phyloP scores from a whole-genome alignment of 257 asterid species.

The Perilla frutescens region DNA sequence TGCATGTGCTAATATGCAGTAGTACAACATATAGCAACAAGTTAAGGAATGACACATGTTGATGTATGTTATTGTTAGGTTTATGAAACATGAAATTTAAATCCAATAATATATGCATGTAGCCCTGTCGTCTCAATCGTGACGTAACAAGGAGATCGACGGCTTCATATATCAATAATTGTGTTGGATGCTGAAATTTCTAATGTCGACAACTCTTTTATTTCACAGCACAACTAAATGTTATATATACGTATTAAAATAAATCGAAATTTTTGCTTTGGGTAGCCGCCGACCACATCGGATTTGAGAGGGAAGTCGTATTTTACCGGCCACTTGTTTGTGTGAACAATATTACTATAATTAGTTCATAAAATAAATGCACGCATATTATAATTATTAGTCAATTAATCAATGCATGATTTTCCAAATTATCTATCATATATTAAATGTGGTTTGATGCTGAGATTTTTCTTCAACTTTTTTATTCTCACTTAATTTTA shows the following conservation, averaged over 20 bases:
- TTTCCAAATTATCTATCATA: background rate
- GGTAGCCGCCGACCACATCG: slow-evolving; percentile 18
- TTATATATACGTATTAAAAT: background rate
- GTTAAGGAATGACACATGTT: slow-evolving; percentile 3
- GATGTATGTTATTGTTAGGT: background rate
- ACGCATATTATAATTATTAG: background rate
- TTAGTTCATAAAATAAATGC: no score
- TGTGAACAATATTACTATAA: background rate
- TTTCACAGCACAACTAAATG: slow-evolving; percentile 16
- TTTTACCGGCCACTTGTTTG: slow-evolving; percentile 20
- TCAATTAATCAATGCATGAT: background rate
- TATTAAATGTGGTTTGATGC: no score
- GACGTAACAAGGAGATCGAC: background rate
- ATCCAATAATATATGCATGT: background rate
- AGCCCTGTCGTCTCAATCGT: background rate
- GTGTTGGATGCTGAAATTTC: background rate
- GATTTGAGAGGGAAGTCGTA: background rate
- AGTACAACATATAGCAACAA: background rate
- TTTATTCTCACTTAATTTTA: no score
- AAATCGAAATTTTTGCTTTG: background rate
- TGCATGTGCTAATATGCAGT: no score
- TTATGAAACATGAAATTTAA: slow-evolving; percentile 8
- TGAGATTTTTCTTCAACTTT: no score
- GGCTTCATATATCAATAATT: background rate
- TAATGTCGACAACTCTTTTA: slow-evolving; percentile 18